These are phyloP conservation scores for Blastomyces gilchristii DNA, from an alignment of 2,329 filamentous ascomycete genomes.

Conservation along the genomic window DNA sequence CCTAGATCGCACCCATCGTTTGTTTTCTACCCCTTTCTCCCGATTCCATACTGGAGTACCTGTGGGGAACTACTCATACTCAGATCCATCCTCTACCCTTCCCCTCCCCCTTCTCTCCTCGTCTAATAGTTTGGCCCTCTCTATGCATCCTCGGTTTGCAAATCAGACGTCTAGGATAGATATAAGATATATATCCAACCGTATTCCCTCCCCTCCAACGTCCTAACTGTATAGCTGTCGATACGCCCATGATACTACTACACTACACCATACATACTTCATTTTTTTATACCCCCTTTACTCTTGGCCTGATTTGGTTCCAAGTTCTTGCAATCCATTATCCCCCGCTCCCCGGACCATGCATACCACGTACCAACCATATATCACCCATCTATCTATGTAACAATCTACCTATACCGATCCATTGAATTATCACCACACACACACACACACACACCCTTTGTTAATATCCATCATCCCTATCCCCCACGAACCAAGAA, in stretches of 20 bases:
- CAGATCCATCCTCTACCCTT: no score
- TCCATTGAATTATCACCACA: no score
- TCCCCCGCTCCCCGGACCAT: no score
- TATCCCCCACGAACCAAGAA: no score
- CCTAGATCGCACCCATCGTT: background rate
- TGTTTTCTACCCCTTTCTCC: background rate
- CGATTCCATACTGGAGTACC: background rate
- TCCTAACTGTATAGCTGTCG: background rate
- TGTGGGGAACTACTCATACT: background rate
- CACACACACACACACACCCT: no score
- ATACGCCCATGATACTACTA: background rate
- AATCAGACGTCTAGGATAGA: background rate
- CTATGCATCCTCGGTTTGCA: background rate
- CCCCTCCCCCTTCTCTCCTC: no score
- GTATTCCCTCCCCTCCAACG: background rate
- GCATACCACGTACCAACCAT: no score
- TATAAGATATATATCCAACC: background rate
- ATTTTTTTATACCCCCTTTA: background rate
- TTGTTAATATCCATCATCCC: no score
- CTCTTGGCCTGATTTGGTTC: background rate
- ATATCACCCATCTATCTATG: no score
- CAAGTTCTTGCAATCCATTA: no score
- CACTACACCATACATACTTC: background rate
- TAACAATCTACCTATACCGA: no score
- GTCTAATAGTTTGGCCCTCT: background rate